Base-by-base conservation (phyloP, 2,329 filamentous ascomycete genomes). In the Neophaeococcomyces mojaviensis region DNA sequence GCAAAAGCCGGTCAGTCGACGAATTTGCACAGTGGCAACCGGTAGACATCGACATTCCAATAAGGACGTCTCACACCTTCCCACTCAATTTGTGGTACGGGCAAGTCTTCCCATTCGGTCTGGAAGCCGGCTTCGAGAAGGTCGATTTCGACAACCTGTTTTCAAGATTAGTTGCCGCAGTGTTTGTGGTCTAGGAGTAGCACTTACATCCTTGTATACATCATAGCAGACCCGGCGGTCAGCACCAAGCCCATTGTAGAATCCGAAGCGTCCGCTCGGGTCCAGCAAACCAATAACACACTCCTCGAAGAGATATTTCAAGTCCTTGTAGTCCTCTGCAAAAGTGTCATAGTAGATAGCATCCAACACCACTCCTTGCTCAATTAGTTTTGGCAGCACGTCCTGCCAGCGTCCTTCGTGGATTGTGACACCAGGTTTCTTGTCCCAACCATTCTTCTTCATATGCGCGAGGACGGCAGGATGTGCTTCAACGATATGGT, bases 291-390 rank as follows among this genome's bases (percentile, higher is more conserved):
- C 83, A 24, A 92, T 86, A 9, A 96, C 82, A 56, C 84, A 80
- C 63, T 97, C 90, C 2, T 78, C 83, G 63, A 97, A 95, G 69
- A 97, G 96, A 49, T 81, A 73, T 37, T 84, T 83, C 20, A 97
- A 78, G 63, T 90, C 86, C 2, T 74, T 72, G 66, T 97, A 98
- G 53, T 92, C 86, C 68, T 98, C 92, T 4, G 88, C 92, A 64
- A 97, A 97, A 0, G 92, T 98, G 62, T 98, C 92, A 60, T 96
- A 97, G 70, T 97, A 98, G 55, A 98, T 87, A 24, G 83, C 86
- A 60, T 94, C 86, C 59, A 90, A 89, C 9, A 80, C 69, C 58
- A 84, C 76, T 8, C 84, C 84, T 33, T 79, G 68, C 49, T 78
- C 77, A 1, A 90, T 67, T 5, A 94, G 70, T 41, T 70, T 69